Evolutionary conservation across 2,329 filamentous ascomycete species (phyloP).

Genomic region (Onygenales sp.): DNA sequence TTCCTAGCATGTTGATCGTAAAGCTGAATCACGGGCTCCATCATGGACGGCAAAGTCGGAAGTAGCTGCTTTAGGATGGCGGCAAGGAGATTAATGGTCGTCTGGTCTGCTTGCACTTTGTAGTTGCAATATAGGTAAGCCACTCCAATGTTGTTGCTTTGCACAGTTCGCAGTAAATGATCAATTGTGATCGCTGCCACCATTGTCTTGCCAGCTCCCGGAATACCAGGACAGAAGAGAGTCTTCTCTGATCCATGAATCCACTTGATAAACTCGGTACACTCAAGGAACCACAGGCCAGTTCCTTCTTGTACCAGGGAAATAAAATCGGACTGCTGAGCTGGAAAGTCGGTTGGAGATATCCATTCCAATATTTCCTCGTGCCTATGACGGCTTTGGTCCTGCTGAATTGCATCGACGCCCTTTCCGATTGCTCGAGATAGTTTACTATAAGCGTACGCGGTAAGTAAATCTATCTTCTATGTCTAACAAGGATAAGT

Average conservation of each 20-base stretch:
- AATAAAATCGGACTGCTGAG: too few relatives aligned
- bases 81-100: neutral
- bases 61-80: conserved; percentile 7
- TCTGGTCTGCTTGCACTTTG: neutral
- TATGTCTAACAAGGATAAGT: too few relatives aligned
- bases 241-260: neutral
- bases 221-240: conserved; percentile 9
- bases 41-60: conserved; percentile 1
- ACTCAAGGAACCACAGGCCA: conserved; percentile 39
- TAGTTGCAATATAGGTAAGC: conserved; percentile 3
- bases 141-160: conserved; percentile 1
- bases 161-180: conserved; percentile 3
- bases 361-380: too few relatives aligned
- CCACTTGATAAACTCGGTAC: conserved; percentile 21
- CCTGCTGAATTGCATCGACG: too few relatives aligned
- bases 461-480: too few relatives aligned
- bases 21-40: conserved; percentile 1
- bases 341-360: too few relatives aligned
- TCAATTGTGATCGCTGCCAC: conserved; percentile 9
- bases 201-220: conserved; percentile 12
- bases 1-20: conserved; percentile 6
- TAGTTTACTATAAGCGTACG: too few relatives aligned
- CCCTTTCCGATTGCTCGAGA: too few relatives aligned
- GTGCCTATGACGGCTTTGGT: too few relatives aligned
- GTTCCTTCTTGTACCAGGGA: conserved; percentile 30